These are phyloP conservation scores for Aspergillus floridensis DNA, from an alignment of 2,329 filamentous ascomycete genomes.

Conservation along the genomic window DNA sequence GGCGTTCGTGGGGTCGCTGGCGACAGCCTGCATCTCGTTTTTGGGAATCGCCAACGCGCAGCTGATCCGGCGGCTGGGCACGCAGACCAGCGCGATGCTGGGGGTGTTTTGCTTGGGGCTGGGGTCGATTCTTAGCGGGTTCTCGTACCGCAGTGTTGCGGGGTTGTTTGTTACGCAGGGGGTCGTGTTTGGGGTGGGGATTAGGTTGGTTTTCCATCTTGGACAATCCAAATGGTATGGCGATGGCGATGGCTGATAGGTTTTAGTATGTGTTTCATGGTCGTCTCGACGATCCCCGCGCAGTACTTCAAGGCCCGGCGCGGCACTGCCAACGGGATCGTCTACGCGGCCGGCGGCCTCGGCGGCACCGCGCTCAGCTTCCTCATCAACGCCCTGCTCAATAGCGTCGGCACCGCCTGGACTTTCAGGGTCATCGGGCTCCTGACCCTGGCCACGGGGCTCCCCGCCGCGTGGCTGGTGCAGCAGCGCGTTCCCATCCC, in stretches of 20 bases:
- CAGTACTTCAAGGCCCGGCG: slow-evolving; percentile 57
- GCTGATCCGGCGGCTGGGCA: slow-evolving; percentile 52
- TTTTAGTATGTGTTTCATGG: slow-evolving; percentile 41
- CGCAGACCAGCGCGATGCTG: slow-evolving; percentile 46
- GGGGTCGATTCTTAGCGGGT: slow-evolving; percentile 50
- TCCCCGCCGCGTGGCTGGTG: slow-evolving; percentile 57
- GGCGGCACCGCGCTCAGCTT: slow-evolving; percentile 56
- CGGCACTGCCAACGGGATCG: slow-evolving; percentile 54
- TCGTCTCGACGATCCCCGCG: slow-evolving; percentile 49
- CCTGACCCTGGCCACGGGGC: slow-evolving; percentile 52
- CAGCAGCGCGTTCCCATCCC: slow-evolving; percentile 37
- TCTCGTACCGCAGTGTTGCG: slow-evolving; percentile 45
- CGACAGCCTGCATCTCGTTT: slow-evolving; percentile 50
- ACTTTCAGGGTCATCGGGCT: slow-evolving; percentile 46
- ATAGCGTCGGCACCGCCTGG: slow-evolving; percentile 42
- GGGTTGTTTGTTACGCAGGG: slow-evolving; percentile 52
- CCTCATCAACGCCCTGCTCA: slow-evolving; percentile 46
- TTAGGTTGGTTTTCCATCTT: slow-evolving; percentile 27
- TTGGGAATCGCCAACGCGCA: slow-evolving; percentile 54
- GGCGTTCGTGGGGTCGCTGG: slow-evolving; percentile 58
- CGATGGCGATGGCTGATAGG: neutral
- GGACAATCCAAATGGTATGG: neutral
- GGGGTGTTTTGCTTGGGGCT: slow-evolving; percentile 53
- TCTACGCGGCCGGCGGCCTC: slow-evolving; percentile 48
- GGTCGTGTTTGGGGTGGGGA: slow-evolving; percentile 48